Evolutionary conservation across 2,329 filamentous ascomycete genomes (phyloP), one percentile per base, ranked within the genome.

Genomic region (Aspergillus unguis): DNA sequence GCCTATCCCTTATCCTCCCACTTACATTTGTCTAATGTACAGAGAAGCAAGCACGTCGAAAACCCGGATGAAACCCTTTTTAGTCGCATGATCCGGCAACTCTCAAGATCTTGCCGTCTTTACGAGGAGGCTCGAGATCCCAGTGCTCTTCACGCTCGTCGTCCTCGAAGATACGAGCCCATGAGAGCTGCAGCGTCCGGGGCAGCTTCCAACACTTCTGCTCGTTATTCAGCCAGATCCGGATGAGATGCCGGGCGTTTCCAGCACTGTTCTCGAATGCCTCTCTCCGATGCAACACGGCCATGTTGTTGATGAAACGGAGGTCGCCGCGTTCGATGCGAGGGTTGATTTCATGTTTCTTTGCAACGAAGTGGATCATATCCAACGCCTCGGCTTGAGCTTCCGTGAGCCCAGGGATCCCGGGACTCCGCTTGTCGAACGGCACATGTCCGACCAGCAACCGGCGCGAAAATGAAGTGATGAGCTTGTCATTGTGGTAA

Each of bases 231-330:
- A 54, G 43, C 52, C 52, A 54, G 11, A 54, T 31, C 8, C 52
- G 52, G 33, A 54, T 44, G 35, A 54, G 52, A 31, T 54, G 52
- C 29, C 52, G 52, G 10, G 52, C 41, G 5, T 50, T 43, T 28
- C 37, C 45, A 6, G 37, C 36, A 29, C 46, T 54, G 42, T 54
- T 46, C 31, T 54, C 52, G 31, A 54, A 54, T n/a, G 52, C 52
- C 42, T 54, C 52, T 4, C 52, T 42, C 32, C 52, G 29, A 29
- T 54, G 52, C 31, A 54, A 38, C 46, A 54, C 52, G 9, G 52
- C 52, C 52, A 54, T 54, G 31, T 54, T 54, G 31, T 54, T 54
- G 44, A 54, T 54, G 41, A 54, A 54, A n/a, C 52, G 52, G 32
- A 54, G 52, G 29, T 54, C 52, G 4, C 52, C 52, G 33, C 36